These are phyloP conservation scores for Pichia paraexigua DNA, from an alignment of 805 yeast genomes.

Conservation along the genomic window DNA sequence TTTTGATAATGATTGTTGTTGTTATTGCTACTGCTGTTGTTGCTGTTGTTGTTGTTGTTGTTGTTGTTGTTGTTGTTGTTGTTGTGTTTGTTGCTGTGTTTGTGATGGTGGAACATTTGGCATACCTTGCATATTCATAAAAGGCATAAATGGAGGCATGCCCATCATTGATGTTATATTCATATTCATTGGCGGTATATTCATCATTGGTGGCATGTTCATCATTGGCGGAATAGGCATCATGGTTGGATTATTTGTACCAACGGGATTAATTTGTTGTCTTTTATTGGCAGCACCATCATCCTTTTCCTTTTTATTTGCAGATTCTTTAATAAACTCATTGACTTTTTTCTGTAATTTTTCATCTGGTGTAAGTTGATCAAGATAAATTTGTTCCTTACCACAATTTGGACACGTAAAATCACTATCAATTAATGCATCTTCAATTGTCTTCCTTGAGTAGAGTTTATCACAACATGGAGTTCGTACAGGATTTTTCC, in stretches of 20 bases:
- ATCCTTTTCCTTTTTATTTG: not conserved
- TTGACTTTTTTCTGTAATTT: constrained; percentile 50
- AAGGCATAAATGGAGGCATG: constrained; percentile 25
- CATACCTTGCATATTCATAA: constrained; percentile 14
- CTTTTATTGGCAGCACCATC: constrained; percentile 13
- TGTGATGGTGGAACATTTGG: not conserved
- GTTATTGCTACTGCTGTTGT: too few species aligned
- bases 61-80: not conserved
- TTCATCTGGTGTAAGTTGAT: constrained; percentile 54
- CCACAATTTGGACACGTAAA: constrained; percentile 88
- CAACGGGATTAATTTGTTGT: constrained; percentile 11
- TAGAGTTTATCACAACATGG: constrained; percentile 58
- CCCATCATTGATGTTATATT: constrained; percentile 27
- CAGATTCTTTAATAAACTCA: constrained; percentile 32
- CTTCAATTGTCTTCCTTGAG: constrained; percentile 58
- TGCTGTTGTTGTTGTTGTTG: not conserved
- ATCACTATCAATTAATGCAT: constrained; percentile 66
- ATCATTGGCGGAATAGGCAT: constrained; percentile 16
- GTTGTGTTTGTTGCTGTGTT: not conserved
- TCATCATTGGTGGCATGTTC: constrained; percentile 9
- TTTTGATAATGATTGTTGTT: not conserved
- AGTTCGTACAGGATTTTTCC: constrained; percentile 68
- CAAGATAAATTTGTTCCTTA: constrained; percentile 65
- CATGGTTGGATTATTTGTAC: not conserved
- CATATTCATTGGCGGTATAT: constrained; percentile 21